phyloP scores from a whole-genome alignment of 805 yeast species.

The Saturnispora besseyi region DNA sequence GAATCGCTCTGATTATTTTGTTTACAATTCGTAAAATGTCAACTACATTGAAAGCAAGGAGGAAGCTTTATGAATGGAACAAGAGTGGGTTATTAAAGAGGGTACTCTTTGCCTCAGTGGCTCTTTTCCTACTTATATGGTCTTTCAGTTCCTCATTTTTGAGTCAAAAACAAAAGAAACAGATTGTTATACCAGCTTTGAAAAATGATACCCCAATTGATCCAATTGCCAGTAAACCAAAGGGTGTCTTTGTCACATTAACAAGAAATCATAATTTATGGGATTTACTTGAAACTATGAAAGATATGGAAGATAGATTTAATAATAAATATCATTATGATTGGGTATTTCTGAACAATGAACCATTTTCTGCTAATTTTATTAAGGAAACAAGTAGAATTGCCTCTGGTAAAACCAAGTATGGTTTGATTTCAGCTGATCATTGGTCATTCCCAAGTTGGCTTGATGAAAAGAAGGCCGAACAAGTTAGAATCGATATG shows the following conservation, averaged over 20 bases:
- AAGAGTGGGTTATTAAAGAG: constrained; percentile 4
- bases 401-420: constrained; percentile 67
- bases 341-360: constrained; percentile 91
- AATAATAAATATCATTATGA: constrained; percentile 75
- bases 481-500: constrained; percentile 44
- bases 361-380: constrained; percentile 72
- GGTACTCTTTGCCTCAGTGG: not conserved
- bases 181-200: not conserved
- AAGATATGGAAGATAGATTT: constrained; percentile 82
- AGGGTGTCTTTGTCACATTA: constrained; percentile 68
- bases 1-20: not conserved
- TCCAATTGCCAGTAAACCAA: not conserved
- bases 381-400: constrained; percentile 53
- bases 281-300: constrained; percentile 51
- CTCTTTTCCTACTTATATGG: not conserved
- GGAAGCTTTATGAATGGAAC: constrained; percentile 8
- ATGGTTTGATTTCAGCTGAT: constrained; percentile 67
- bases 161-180: not conserved
- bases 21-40: constrained; percentile 1
- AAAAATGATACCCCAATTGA: not conserved
- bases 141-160: constrained; percentile 3
- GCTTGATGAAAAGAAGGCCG: constrained; percentile 63
- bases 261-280: constrained; percentile 65
- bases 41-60: constrained; percentile 3
- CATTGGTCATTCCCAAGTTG: constrained; percentile 86